Evolutionary conservation across 169 alveolate species (phyloP).

Genomic region (Plasmodium malariae): DNA sequence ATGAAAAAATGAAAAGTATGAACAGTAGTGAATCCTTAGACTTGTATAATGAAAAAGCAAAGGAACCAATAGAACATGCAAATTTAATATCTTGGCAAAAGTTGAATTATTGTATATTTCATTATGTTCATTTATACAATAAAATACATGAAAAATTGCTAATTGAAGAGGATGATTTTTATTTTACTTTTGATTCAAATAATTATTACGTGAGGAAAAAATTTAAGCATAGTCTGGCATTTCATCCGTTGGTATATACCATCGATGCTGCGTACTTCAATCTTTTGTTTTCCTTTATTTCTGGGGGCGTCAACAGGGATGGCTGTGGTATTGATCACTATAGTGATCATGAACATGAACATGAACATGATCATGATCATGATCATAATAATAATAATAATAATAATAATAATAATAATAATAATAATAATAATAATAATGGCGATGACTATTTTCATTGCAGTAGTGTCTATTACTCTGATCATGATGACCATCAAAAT

Average conservation of each 20-base stretch:
- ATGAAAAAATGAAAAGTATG: slow-evolving; percentile 12
- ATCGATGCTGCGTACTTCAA: slow-evolving; percentile 52
- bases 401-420: no score
- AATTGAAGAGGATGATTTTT: slow-evolving; percentile 65
- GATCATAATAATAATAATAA: no score
- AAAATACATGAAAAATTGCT: slow-evolving; percentile 28
- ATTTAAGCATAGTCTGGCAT: slow-evolving; percentile 7
- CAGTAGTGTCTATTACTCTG: no score
- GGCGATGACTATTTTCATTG: no score
- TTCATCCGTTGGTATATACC: slow-evolving; percentile 43
- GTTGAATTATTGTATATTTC: slow-evolving; percentile 43
- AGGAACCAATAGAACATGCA: slow-evolving; percentile 4
- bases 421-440: no score
- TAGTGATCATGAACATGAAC: no score
- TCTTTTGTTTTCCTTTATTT: slow-evolving; percentile 38
- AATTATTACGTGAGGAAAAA: slow-evolving; percentile 32
- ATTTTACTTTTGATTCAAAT: slow-evolving; percentile 23
- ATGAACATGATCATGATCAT: no score
- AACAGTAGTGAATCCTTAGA: not conserved
- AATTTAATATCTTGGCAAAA: slow-evolving; percentile 25
- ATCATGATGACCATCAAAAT: no score
- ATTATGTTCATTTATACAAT: slow-evolving; percentile 28
- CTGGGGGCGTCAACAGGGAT: not conserved
- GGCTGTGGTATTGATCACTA: not conserved
- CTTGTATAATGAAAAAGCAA: not conserved